Percentiles rank a stretch among this genome's conserved stretches.
Evolutionary conservation across 306 rosid genomes (phyloP).

Genomic region (Sechiopsis laciniata): DNA sequence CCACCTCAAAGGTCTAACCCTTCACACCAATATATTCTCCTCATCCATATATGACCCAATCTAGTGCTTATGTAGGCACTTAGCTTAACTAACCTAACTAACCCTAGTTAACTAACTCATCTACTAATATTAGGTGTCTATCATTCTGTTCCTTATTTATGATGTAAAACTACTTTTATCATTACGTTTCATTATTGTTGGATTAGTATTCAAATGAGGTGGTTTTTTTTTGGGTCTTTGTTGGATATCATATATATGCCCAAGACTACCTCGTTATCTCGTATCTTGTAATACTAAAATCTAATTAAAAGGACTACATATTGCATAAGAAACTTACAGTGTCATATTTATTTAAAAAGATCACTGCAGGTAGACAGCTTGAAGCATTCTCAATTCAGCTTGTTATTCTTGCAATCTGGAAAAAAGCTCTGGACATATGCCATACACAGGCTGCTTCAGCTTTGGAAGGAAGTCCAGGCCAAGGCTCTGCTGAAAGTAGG

Average conservation of each 20-base stretch:
- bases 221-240: too few species aligned
- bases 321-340: slow-evolving; percentile 10
- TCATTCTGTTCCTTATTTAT: not conserved
- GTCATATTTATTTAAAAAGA: slow-evolving; percentile 31
- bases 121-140: too few species aligned
- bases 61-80: too few species aligned
- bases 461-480: slow-evolving; percentile 93
- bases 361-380: slow-evolving; percentile 56
- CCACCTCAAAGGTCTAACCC: too few species aligned
- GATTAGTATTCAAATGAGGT: not conserved
- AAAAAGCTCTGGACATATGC: slow-evolving; percentile 94
- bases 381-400: slow-evolving; percentile 96
- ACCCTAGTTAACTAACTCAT: too few species aligned
- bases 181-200: not conserved
- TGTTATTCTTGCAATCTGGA: slow-evolving; percentile 98
- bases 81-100: too few species aligned
- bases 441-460: slow-evolving; percentile 98
- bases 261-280: not conserved
- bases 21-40: too few species aligned
- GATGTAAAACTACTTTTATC: not conserved
- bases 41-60: too few species aligned
- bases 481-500: slow-evolving; percentile 57
- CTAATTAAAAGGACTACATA: not conserved
- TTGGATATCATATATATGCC: too few species aligned
- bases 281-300: not conserved